Evolutionary conservation across 257 asterid genomes (phyloP).

Genomic region (Nicotiana benthamiana): DNA sequence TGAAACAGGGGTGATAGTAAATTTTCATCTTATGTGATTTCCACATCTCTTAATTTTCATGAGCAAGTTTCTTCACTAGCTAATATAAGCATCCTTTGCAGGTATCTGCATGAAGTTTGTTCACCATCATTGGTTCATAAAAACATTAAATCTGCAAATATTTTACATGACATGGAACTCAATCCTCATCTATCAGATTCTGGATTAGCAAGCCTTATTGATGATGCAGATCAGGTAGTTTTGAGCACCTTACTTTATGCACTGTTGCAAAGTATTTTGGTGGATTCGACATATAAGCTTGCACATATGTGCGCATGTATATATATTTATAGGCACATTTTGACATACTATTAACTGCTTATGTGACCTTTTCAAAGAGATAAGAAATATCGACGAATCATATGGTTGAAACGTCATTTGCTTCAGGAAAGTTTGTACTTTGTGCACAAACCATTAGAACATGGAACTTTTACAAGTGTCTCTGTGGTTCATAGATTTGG

Average conservation of each 20-base stretch:
- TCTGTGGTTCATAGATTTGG: neutral
- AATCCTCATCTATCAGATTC: conserved; percentile 95
- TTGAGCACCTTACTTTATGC: neutral
- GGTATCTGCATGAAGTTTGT: conserved; percentile 94
- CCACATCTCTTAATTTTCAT: neutral
- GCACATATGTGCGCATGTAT: neutral
- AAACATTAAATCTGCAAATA: conserved; percentile 77
- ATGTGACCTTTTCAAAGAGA: neutral
- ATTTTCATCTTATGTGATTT: neutral
- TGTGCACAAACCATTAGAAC: neutral
- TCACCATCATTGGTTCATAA: conserved; percentile 86
- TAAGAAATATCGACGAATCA: neutral
- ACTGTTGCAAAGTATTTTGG: neutral
- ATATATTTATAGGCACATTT: neutral
- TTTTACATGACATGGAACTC: conserved; percentile 80
- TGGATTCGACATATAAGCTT: neutral
- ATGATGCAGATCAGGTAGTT: conserved; percentile 71
- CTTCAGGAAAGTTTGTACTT: neutral
- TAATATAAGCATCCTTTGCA: conserved; percentile 23
- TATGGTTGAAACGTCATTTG: neutral
- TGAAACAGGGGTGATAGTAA: neutral
- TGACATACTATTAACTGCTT: neutral
- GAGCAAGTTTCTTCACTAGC: neutral
- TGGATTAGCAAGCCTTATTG: conserved; percentile 69
- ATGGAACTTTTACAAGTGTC: neutral